These are phyloP conservation scores for Uromyces viciae-fabae DNA, from an alignment of 1,284 basidiomycete species.

Conservation along the genomic window DNA sequence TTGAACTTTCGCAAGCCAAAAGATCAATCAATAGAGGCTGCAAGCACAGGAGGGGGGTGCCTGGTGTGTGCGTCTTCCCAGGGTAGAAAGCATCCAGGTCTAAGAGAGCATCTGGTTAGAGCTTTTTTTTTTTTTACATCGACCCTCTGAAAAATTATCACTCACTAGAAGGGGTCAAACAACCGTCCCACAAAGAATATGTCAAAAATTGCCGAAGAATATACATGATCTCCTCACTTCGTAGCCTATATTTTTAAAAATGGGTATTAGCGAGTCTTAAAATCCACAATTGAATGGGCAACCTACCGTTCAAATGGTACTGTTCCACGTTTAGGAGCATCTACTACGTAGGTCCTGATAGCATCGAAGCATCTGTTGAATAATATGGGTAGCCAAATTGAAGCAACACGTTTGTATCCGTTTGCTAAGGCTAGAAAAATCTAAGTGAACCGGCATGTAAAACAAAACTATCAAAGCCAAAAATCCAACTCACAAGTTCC, in stretches of 20 bases:
- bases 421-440: constrained; percentile 60
- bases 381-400: constrained; percentile 67
- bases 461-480: not conserved
- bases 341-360: constrained; percentile 71
- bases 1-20: constrained; percentile 27
- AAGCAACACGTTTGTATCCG: constrained; percentile 65
- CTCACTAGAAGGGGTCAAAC: constrained; percentile 55
- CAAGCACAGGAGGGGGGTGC: constrained; percentile 78
- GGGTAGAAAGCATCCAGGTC: constrained; percentile 59
- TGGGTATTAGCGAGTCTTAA: constrained; percentile 44
- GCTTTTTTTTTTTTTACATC: not conserved
- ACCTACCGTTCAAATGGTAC: constrained; percentile 75
- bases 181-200: constrained; percentile 68
- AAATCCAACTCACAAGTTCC: not conserved
- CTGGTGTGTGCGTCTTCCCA: constrained; percentile 63
- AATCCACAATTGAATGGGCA: not conserved
- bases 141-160: not conserved
- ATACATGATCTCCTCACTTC: constrained; percentile 85
- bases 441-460: constrained; percentile 16
- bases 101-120: constrained; percentile 47
- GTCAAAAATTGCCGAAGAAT: constrained; percentile 71
- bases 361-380: constrained; percentile 69
- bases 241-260: constrained; percentile 60
- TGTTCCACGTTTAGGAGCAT: constrained; percentile 72
- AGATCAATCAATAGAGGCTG: constrained; percentile 74